Base-by-base conservation (phyloP, 176 grass and related monocot genomes). In the Paspalum vaginatum region DNA sequence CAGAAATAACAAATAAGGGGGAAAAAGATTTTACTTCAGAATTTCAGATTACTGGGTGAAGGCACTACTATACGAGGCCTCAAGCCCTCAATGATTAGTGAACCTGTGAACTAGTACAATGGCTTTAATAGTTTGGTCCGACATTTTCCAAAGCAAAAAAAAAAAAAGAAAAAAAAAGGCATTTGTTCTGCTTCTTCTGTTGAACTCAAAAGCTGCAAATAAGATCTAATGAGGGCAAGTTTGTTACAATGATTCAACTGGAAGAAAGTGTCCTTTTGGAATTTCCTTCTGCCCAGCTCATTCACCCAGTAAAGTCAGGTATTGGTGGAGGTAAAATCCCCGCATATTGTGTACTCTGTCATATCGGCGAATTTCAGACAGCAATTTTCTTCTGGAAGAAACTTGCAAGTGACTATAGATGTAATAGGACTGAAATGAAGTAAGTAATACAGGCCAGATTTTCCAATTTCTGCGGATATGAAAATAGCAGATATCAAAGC, bases 321-420 rank as follows among this genome's bases (percentile, higher is more conserved):
- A 58, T 39, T 67, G 3, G 40, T 1, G 4, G 3, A 75, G 18
- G 15, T 25, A 46, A 52, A 84, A 54, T 27, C 39, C 14, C 15
- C 0, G 4, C 26, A 4, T 32, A 79, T 7, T 84, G 18, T 84
- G 18, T 68, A 60, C 21, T 38, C 24, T 8, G 0, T 18, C 21
- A 59, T 48, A 67, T 51, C 51, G 16, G 7, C 21, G 16, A 14
- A 44, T 38, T 88, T 79, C 47, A 58, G 42, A 51, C 55, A 44
- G 11, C 51, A 55, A 22, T 11, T 61, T 40, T 53, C 2, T 68
- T 15, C 11, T 1, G 7, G 5, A 53, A 52, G 13, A 61, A 17
- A 60, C 2, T 59, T 22, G 18, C 10, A 14, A 60, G 5, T 38
- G 47, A 12, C 13, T 5, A 54, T 21, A 47, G 63, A 57, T 17